These are phyloP conservation scores for Neofusicoccum parvum DNA, from an alignment of 2,329 filamentous ascomycete species.

Conservation along the genomic window DNA sequence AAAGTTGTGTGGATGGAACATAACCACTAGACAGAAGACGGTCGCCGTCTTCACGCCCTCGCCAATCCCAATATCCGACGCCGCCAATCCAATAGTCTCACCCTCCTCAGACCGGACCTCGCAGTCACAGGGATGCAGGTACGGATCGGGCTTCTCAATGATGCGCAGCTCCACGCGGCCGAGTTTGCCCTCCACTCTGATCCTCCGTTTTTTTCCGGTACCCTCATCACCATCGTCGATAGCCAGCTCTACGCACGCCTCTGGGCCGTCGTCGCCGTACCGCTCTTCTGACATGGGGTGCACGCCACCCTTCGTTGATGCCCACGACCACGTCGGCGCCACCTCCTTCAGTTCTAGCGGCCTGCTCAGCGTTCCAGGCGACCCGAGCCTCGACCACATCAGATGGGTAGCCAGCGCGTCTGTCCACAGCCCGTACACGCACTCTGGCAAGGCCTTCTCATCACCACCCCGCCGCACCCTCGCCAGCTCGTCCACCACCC, in stretches of 20 bases:
- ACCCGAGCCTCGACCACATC: background rate
- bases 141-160: background rate
- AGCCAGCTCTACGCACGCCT: background rate
- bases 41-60: background rate
- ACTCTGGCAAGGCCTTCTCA: background rate
- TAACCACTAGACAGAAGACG: background rate
- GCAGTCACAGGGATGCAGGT: constrained; percentile 3
- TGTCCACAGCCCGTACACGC: background rate
- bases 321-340: constrained; percentile 12
- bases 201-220: background rate
- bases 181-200: background rate
- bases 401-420: background rate
- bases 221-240: background rate
- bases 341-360: background rate
- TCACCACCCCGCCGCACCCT: background rate
- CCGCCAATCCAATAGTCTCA: background rate
- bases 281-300: background rate
- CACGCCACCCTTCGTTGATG: background rate
- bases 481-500: background rate
- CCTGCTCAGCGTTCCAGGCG: background rate
- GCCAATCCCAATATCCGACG: background rate
- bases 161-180: constrained; percentile 1
- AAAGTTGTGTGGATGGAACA: background rate
- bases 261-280: background rate
- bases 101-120: background rate